Conservation (phyloP, 805 yeast genomes). For the Kodamaea kaohsiungensis region DNA sequence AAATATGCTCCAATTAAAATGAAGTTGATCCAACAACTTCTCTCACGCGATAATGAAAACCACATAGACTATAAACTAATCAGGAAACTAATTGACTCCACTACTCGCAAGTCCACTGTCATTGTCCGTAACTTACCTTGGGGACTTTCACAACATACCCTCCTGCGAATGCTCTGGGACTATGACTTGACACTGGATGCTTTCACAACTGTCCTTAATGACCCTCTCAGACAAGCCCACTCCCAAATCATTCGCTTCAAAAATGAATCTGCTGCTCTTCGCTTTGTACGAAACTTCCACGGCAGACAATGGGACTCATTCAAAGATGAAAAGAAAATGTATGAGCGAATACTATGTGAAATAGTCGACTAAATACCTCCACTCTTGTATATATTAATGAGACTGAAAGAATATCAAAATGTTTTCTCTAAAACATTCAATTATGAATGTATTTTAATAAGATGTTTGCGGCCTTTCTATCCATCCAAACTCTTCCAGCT, state of each 20-base stretch:
- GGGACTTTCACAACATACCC: constrained; percentile 36
- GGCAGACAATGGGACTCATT: constrained; percentile 45
- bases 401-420: neutral
- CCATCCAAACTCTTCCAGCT: constrained; percentile 7
- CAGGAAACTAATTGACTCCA: constrained; percentile 17
- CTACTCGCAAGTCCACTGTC: constrained; percentile 30
- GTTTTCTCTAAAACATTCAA: no score
- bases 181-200: constrained; percentile 39
- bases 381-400: neutral
- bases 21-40: constrained; percentile 1
- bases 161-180: constrained; percentile 49
- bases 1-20: constrained; percentile 5
- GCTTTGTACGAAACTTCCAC: constrained; percentile 55
- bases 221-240: constrained; percentile 29
- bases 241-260: constrained; percentile 45
- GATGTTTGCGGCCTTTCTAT: neutral
- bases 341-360: constrained; percentile 42
- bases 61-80: constrained; percentile 19
- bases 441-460: neutral
- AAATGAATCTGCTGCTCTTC: constrained; percentile 43
- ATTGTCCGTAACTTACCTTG: constrained; percentile 49
- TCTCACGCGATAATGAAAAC: constrained; percentile 9
- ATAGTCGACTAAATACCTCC: constrained; percentile 15
- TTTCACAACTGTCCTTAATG: constrained; percentile 24
- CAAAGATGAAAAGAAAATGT: constrained; percentile 28